phyloP scores from a whole-genome alignment of 139 green algal genomes.

The Coelastrella sp. region DNA sequence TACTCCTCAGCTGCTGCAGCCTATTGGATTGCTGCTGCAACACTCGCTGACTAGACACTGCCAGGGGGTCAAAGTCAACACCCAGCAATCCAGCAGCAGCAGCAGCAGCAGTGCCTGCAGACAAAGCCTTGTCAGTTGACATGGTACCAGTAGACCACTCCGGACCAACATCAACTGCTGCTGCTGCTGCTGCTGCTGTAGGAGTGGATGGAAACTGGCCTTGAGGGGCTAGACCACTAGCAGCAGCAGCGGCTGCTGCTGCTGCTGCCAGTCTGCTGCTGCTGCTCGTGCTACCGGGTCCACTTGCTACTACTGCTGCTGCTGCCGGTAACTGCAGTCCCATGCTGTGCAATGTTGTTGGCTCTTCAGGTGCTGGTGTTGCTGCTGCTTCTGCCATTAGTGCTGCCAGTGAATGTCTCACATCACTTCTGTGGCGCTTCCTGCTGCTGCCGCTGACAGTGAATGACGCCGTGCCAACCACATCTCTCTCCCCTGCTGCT shows the following conservation, averaged over 20 bases:
- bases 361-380: background rate
- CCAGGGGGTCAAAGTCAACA: background rate
- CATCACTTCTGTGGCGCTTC: background rate
- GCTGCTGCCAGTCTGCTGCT: conserved; percentile 14
- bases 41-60: background rate
- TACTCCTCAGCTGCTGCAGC: conserved; percentile 8
- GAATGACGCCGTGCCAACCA: too few species aligned
- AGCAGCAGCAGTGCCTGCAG: conserved; percentile 12
- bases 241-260: background rate
- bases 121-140: background rate
- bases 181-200: background rate
- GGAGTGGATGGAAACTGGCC: background rate
- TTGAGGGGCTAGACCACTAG: background rate
- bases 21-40: background rate
- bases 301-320: background rate
- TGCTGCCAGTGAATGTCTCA: background rate
- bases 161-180: conserved; percentile 6
- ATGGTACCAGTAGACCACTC: background rate
- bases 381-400: conserved; percentile 7
- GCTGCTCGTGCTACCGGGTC: background rate
- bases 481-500: background rate
- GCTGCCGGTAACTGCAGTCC: background rate
- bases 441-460: conserved; percentile 3
- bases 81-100: conserved; percentile 6
- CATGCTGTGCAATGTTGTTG: background rate